Conservation (phyloP, 177 flowering plant species). For the Tripterygium wilfordii region DNA sequence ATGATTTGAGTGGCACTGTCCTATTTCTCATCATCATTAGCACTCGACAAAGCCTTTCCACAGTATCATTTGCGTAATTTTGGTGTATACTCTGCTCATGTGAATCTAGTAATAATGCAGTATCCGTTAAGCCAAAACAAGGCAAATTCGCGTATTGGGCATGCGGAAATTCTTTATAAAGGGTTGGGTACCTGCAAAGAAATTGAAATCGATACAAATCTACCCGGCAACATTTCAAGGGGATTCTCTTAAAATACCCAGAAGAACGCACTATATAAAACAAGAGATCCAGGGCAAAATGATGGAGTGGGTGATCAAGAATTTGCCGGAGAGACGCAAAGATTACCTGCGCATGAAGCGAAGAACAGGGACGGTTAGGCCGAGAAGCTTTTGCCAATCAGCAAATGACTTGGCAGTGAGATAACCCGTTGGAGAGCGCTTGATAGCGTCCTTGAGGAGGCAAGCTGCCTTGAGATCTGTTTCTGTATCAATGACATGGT, state of each 20-base stretch:
- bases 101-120: constrained; percentile 53
- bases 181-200: constrained; percentile 77
- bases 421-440: constrained; percentile 64
- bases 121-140: constrained; percentile 66
- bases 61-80: constrained; percentile 35
- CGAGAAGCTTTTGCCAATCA: constrained; percentile 72
- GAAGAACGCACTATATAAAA: not conserved
- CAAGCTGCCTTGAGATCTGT: constrained; percentile 94
- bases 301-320: no score
- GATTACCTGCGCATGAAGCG: constrained; percentile 71
- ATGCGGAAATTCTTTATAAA: constrained; percentile 79
- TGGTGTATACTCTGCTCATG: constrained; percentile 49
- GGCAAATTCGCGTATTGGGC: constrained; percentile 58
- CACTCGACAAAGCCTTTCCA: constrained; percentile 58
- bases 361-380: constrained; percentile 86
- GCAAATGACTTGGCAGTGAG: constrained; percentile 56
- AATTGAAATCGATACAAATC: constrained; percentile 9
- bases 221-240: no score
- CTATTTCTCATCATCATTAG: constrained; percentile 75
- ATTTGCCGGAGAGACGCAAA: not conserved
- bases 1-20: constrained; percentile 49
- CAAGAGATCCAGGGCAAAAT: no score
- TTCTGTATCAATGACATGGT: constrained; percentile 80
- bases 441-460: constrained; percentile 84
- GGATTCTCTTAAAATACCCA: no score